These are phyloP conservation scores for Heterobasidion parviporum DNA, from an alignment of 1,284 basidiomycete species.

Conservation along the genomic window DNA sequence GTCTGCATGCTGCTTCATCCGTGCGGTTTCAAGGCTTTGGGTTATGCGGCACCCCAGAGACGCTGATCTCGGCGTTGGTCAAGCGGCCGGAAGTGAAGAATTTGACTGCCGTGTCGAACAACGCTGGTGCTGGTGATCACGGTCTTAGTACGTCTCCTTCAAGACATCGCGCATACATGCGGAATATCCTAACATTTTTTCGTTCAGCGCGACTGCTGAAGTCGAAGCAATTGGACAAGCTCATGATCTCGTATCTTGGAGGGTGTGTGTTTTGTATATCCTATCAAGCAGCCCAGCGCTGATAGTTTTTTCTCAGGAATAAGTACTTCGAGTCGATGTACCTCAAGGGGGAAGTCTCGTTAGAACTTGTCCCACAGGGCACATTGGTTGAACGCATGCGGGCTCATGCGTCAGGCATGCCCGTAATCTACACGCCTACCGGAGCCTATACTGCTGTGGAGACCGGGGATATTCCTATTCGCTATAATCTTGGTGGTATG, in stretches of 20 bases:
- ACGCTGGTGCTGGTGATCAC: constrained; percentile 70
- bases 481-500: constrained; percentile 63
- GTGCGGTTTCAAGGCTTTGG: constrained; percentile 59
- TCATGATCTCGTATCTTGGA: constrained; percentile 85
- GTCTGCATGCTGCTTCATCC: not conserved
- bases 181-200: not conserved
- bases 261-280: constrained; percentile 36
- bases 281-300: not conserved
- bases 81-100: constrained; percentile 63
- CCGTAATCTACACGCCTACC: constrained; percentile 91
- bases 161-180: not conserved
- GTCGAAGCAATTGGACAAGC: constrained; percentile 68
- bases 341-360: constrained; percentile 71
- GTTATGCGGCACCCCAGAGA: constrained; percentile 72
- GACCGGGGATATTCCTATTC: constrained; percentile 66
- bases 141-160: constrained; percentile 60
- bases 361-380: constrained; percentile 86
- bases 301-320: constrained; percentile 38
- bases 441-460: constrained; percentile 84
- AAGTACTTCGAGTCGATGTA: constrained; percentile 71
- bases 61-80: constrained; percentile 70
- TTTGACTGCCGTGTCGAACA: constrained; percentile 86
- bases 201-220: constrained; percentile 65
- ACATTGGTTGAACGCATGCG: constrained; percentile 88
- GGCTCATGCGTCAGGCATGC: constrained; percentile 89